Evolutionary conservation across 2,329 filamentous ascomycete genomes (phyloP).

Genomic region (Neocucurbitaria cava): DNA sequence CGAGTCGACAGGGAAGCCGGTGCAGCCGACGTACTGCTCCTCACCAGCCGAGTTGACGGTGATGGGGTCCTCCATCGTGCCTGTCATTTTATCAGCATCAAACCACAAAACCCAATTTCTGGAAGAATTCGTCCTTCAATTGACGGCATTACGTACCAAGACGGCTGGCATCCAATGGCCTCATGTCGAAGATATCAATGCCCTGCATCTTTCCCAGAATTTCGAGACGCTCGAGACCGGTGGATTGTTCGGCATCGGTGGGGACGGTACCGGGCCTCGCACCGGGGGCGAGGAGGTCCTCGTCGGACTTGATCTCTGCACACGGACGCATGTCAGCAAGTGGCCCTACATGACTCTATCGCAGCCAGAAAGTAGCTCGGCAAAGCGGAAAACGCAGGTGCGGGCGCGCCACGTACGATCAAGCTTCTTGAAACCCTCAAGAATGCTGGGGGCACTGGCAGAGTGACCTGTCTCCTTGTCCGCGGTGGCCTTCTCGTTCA

Average conservation of each 20-base stretch:
- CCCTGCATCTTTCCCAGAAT: constrained; percentile 99
- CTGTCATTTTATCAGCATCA: constrained; percentile 54
- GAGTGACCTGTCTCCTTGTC: constrained; percentile 45
- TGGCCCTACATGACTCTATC: constrained; percentile 10
- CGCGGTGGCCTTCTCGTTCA: constrained; percentile 44
- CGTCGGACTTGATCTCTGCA: constrained; percentile 79
- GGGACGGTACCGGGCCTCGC: constrained; percentile 82
- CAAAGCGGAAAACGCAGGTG: constrained; percentile 14
- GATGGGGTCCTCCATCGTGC: constrained; percentile 87
- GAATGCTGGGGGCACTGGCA: constrained; percentile 33
- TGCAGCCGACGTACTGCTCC: constrained; percentile 97
- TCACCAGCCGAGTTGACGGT: constrained; percentile 88
- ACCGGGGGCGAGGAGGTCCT: constrained; percentile 87
- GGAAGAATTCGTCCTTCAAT: not conserved
- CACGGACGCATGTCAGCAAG: constrained; percentile 34
- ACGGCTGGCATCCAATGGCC: constrained; percentile 88
- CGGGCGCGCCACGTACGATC: constrained; percentile 48
- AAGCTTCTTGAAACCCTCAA: constrained; percentile 53
- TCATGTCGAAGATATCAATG: constrained; percentile 98
- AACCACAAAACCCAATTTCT: not conserved
- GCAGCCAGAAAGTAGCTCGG: constrained; percentile 11
- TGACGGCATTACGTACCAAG: constrained; percentile 65
- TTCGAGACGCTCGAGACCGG: constrained; percentile 97
- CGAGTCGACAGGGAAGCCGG: constrained; percentile 89
- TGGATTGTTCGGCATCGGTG: constrained; percentile 93